phyloP scores from a whole-genome alignment of 108 stramenopile genomes.

The Fistulifera pelliculosa region DNA sequence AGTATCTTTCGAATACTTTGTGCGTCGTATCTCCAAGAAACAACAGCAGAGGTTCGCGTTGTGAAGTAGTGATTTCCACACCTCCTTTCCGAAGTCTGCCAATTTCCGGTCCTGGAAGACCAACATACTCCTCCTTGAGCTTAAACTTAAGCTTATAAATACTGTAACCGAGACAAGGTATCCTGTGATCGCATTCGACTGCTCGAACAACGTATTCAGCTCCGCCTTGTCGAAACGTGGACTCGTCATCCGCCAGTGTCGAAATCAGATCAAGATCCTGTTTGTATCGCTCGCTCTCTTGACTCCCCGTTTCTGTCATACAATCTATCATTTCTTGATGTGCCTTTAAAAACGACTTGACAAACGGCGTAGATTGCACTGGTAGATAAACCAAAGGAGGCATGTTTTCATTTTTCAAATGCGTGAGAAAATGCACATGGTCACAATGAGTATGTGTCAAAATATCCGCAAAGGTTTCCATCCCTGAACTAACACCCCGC shows the following conservation, averaged over 20 bases:
- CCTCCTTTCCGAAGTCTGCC: slow-evolving; percentile 17
- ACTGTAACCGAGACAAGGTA: slow-evolving; percentile 36
- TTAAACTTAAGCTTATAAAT: slow-evolving; percentile 11
- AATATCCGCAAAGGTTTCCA: slow-evolving; percentile 24
- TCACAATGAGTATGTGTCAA: slow-evolving; percentile 39
- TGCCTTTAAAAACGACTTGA: slow-evolving; percentile 13
- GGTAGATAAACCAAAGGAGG: slow-evolving; percentile 28
- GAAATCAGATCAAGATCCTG: slow-evolving; percentile 7
- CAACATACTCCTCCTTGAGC: slow-evolving; percentile 26
- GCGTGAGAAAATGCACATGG: slow-evolving; percentile 22
- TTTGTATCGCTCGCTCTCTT: neutral
- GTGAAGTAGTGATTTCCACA: slow-evolving; percentile 6
- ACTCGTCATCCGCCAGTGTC: slow-evolving; percentile 17
- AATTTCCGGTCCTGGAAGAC: slow-evolving; percentile 24
- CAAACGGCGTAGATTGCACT: slow-evolving; percentile 17
- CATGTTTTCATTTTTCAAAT: slow-evolving; percentile 1
- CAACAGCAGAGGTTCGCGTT: slow-evolving; percentile 27
- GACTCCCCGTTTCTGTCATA: slow-evolving; percentile 2
- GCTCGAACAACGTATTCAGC: slow-evolving; percentile 8
- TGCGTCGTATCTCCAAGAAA: slow-evolving; percentile 41
- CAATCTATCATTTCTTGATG: slow-evolving; percentile 23
- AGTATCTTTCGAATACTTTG: slow-evolving; percentile 19
- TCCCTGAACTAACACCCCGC: slow-evolving; percentile 26
- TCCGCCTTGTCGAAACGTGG: slow-evolving; percentile 15
- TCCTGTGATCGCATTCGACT: slow-evolving; percentile 23